Evolutionary conservation across 1,284 basidiomycete genomes (phyloP).

Genomic region (Trametes sp.): DNA sequence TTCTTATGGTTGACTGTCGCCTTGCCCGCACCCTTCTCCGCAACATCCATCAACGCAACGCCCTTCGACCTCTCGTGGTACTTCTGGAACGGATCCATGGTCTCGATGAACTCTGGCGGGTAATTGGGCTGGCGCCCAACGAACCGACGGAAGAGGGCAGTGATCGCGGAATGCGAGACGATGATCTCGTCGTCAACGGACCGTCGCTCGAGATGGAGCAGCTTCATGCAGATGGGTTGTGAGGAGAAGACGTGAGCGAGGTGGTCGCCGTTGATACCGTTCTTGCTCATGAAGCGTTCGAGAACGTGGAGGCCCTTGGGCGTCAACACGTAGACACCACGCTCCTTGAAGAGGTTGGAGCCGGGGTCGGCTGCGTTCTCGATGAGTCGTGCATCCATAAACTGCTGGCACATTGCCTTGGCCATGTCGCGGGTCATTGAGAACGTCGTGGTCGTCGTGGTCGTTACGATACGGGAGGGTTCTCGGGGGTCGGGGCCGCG

Average conservation of each 20-base stretch:
- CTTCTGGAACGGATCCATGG: conserved; percentile 72
- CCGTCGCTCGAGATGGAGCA: conserved; percentile 95
- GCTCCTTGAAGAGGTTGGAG: conserved; percentile 94
- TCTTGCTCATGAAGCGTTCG: conserved; percentile 99
- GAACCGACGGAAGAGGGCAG: conserved; percentile 95
- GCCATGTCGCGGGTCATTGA: conserved; percentile 99
- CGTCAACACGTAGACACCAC: conserved; percentile 95
- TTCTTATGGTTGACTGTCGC: conserved; percentile 65
- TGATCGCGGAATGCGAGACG: conserved; percentile 92
- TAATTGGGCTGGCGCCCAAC: conserved; percentile 89
- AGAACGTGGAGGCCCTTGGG: conserved; percentile 98
- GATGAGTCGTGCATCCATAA: conserved; percentile 98
- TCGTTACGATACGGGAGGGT: conserved; percentile 96
- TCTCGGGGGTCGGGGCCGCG: conserved; percentile 98
- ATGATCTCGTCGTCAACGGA: conserved; percentile 97
- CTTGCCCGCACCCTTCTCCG: conserved; percentile 66
- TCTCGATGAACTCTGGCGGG: conserved; percentile 53
- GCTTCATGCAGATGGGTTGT: conserved; percentile 98
- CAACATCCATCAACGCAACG: conserved; percentile 72
- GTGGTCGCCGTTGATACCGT: conserved; percentile 96
- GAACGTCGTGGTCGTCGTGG: conserved; percentile 99
- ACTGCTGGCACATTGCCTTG: conserved; percentile 99
- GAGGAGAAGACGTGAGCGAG: conserved; percentile 89
- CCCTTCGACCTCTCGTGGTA: conserved; percentile 85
- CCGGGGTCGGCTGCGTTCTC: conserved; percentile 94